These are phyloP conservation scores for Pichia sp. DNA, from an alignment of 1,139 yeast genomes.

Conservation along the genomic window DNA sequence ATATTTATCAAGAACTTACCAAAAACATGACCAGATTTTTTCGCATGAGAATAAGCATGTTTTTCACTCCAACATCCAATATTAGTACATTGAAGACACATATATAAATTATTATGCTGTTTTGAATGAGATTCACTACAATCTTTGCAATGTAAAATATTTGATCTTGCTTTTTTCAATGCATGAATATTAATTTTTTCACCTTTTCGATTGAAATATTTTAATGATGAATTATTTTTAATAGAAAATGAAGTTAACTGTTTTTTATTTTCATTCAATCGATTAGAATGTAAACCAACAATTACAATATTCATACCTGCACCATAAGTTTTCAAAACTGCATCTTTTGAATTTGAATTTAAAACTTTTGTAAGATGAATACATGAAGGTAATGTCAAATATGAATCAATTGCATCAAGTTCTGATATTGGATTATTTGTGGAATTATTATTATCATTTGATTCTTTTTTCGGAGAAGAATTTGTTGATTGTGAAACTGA, in stretches of 20 bases:
- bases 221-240: constrained; percentile 4
- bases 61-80: constrained; percentile 61
- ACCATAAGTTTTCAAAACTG: constrained; percentile 51
- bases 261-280: too few relatives aligned
- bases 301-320: constrained; percentile 48
- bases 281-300: constrained; percentile 26
- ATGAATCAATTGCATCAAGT: neutral
- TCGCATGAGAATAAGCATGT: constrained; percentile 61
- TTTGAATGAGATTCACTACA: constrained; percentile 31
- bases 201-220: constrained; percentile 21
- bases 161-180: constrained; percentile 36
- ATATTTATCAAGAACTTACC: constrained; percentile 35
- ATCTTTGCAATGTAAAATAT: constrained; percentile 44
- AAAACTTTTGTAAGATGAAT: constrained; percentile 49
- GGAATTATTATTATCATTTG: neutral
- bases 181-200: constrained; percentile 28
- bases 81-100: constrained; percentile 80
- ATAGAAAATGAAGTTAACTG: too few relatives aligned
- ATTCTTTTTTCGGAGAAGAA: constrained; percentile 1
- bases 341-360: constrained; percentile 47
- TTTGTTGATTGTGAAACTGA: neutral
- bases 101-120: constrained; percentile 41
- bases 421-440: neutral
- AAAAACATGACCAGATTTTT: constrained; percentile 59
- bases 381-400: constrained; percentile 39